A percentile compares a stretch with the other conserved stretches of the same genome.
phyloP scores from a whole-genome alignment of 2,329 filamentous ascomycete species.

The Nemania bipapillata region DNA sequence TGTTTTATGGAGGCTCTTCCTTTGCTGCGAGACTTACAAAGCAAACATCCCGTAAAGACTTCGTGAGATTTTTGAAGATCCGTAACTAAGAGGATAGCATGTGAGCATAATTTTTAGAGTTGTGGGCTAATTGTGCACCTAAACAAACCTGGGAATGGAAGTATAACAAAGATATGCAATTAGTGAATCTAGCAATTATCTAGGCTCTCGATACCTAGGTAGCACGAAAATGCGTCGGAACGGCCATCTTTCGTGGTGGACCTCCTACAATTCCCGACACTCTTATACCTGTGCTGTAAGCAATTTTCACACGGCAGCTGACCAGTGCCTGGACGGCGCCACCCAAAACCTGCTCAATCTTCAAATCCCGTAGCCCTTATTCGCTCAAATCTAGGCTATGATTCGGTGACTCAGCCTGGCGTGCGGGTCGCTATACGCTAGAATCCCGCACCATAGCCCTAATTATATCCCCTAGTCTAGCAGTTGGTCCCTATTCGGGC shows the following conservation, averaged over 20 bases:
- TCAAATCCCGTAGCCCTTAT: conserved; percentile 35
- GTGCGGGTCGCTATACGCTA: not conserved
- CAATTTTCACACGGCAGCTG: conserved; percentile 31
- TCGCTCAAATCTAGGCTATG: not conserved
- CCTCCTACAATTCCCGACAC: conserved; percentile 33
- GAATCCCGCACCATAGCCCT: conserved; percentile 12
- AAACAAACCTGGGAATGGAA: not conserved
- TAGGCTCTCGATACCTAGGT: not conserved
- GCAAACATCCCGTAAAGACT: not conserved
- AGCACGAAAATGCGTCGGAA: conserved; percentile 37
- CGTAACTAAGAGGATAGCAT: not conserved
- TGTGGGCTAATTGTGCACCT: not conserved
- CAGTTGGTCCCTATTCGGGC: too few relatives aligned
- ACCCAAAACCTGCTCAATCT: conserved; percentile 20
- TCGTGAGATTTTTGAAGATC: not conserved
- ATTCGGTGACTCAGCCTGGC: conserved; percentile 31
- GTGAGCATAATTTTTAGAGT: not conserved
- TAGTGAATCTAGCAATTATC: not conserved
- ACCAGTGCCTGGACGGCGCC: not conserved
- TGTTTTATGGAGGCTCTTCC: not conserved
- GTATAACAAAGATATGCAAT: not conserved
- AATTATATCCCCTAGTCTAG: not conserved
- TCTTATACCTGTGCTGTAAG: not conserved
- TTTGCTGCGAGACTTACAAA: not conserved
- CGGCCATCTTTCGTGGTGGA: conserved; percentile 16